Base-by-base conservation (phyloP, 768 basidiomycete species). In the Hirschioporus abietinus region DNA sequence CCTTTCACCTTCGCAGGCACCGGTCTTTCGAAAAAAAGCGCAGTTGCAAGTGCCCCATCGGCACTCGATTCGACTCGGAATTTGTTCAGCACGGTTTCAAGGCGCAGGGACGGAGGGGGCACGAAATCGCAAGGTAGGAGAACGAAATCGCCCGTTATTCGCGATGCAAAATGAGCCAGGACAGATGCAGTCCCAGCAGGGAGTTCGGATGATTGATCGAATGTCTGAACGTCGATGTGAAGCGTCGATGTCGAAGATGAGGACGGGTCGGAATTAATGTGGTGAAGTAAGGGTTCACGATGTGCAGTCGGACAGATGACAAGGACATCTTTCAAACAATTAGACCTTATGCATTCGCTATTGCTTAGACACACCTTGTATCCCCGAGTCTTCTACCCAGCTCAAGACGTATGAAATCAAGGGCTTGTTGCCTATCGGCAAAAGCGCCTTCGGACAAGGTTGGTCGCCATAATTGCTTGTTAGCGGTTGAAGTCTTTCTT, bases 81-180 rank as follows among this genome's bases (percentile, higher is more conserved):
- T 72, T 88, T 90, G 76, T 98, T 88, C 59, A 97, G 79, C 1
- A 97, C 77, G 0, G 77, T 78, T 34, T 83, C 82, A 7, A 98
- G 83, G 6, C 89, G 80, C n/a, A 97, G 81, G 0, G 85, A 78
- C 0, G 88, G 79, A 0, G 95, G 90, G 9, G 95, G 89, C 24
- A 95, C 83, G 63, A 97, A 92, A 75, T 98, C 96, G 73, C 95
- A 97, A 7, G 96, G 91, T 1, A 98, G 83, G 25, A 98, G 76
- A 57, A 97, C 85, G 75, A 97, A 96, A 76, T 97, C 96, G 67
- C 87, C 87, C 68, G 84, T 82, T 68, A 96, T 95, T 62, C 88
- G 87, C 62, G 74, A 78, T 10, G 91, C 83, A 75, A 95, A 93
- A 73, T 93, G 86, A 64, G 87, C 84, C 67, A 96, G 82, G 26